Percentiles rank a stretch among this genome's conserved stretches.
These are phyloP conservation scores for Colletotrichum sp. DNA, from an alignment of 2,329 filamentous ascomycete genomes.

Conservation along the genomic window DNA sequence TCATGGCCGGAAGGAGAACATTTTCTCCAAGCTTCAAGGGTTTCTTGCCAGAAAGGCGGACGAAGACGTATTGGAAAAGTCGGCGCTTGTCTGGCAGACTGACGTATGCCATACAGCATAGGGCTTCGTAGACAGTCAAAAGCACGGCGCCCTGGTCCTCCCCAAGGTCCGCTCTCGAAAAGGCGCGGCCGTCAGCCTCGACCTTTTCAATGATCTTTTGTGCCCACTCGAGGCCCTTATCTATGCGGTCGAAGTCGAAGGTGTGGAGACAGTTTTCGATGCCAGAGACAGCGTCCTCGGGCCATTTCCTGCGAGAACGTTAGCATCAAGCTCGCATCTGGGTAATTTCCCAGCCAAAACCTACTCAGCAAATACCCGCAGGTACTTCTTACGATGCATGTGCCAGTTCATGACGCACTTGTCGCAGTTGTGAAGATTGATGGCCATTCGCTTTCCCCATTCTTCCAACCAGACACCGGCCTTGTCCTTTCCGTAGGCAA, in stretches of 20 bases:
- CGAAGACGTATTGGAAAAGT: slow-evolving; percentile 83
- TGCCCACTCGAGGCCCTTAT: slow-evolving; percentile 62
- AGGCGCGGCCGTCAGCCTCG: slow-evolving; percentile 49
- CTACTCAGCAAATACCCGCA: slow-evolving; percentile 67
- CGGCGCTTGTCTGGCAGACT: slow-evolving; percentile 53
- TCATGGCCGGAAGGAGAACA: slow-evolving; percentile 80
- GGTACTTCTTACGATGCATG: slow-evolving; percentile 66
- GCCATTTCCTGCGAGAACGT: slow-evolving; percentile 40
- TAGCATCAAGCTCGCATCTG: slow-evolving; percentile 16
- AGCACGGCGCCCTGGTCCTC: slow-evolving; percentile 64
- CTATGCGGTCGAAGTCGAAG: slow-evolving; percentile 67
- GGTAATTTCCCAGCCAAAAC: slow-evolving; percentile 23
- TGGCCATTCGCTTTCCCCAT: slow-evolving; percentile 63
- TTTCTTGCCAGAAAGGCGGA: slow-evolving; percentile 77
- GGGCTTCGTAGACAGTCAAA: slow-evolving; percentile 83
- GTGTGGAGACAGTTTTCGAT: slow-evolving; percentile 63
- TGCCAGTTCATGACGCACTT: slow-evolving; percentile 78
- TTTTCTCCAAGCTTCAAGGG: slow-evolving; percentile 77
- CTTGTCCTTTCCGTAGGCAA: slow-evolving; percentile 68
- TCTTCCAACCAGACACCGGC: slow-evolving; percentile 64
- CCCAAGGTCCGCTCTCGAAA: slow-evolving; percentile 52
- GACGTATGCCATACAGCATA: slow-evolving; percentile 85
- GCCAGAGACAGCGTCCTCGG: slow-evolving; percentile 54
- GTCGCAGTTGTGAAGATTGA: slow-evolving; percentile 68
- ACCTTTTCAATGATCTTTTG: slow-evolving; percentile 59